phyloP scores from a whole-genome alignment of 345 rosid genomes.

The Arabidopsis arenosa region DNA sequence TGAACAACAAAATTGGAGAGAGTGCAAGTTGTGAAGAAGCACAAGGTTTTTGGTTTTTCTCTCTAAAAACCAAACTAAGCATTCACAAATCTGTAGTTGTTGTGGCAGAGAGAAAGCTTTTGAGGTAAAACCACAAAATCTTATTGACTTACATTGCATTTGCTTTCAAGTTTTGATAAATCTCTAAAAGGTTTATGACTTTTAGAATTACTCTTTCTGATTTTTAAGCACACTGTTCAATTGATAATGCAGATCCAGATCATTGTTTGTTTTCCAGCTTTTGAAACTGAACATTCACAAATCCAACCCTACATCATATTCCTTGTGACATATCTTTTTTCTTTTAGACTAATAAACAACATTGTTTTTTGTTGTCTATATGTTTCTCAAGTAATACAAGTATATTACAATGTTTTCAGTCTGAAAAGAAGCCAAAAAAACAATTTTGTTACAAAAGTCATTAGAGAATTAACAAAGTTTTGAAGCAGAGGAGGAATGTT shows the following conservation, averaged over 20 bases:
- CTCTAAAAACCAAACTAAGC: background rate
- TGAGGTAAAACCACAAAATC: conserved; percentile 31
- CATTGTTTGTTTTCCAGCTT: conserved; percentile 7
- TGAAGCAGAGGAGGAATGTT: conserved; percentile 37
- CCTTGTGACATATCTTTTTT: background rate
- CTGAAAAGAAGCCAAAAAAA: background rate
- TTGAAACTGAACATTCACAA: background rate
- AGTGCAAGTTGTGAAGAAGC: conserved; percentile 26
- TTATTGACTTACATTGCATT: conserved; percentile 15
- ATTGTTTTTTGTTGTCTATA: background rate
- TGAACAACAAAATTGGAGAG: background rate
- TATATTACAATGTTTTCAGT: background rate
- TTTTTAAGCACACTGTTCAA: conserved; percentile 16
- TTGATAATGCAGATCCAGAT: conserved; percentile 22
- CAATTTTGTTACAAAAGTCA: background rate
- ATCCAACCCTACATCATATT: conserved; percentile 9
- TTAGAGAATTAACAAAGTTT: conserved; percentile 14
- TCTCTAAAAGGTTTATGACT: conserved; percentile 18
- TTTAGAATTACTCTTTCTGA: conserved; percentile 3
- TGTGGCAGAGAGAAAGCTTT: conserved; percentile 19
- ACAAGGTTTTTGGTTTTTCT: background rate
- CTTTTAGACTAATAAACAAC: background rate
- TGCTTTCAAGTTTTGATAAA: conserved; percentile 14
- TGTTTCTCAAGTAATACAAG: background rate
- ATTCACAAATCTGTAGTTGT: background rate